Base-by-base conservation (phyloP, 2,329 filamentous ascomycete genomes). In the Fusarium xyrophilum region DNA sequence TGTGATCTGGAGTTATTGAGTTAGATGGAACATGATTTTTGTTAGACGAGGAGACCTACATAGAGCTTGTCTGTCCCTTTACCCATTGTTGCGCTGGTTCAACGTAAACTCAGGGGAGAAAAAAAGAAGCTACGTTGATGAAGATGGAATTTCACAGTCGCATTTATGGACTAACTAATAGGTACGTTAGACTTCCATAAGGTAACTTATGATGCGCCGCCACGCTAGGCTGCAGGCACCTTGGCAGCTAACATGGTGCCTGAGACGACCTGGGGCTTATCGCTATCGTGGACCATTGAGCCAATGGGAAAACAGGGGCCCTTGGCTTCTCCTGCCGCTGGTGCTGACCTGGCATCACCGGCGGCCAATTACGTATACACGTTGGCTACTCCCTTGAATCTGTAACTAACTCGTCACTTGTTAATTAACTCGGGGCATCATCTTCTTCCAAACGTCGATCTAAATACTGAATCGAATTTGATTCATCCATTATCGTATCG, bases 1-100 rank as follows among this genome's bases (percentile, higher is more conserved):
- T 57, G 96, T 99, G 76, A 99, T 99, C 78, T 82, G 25, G 30
- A 52, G 23, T 15, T 13, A 38, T 52, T 40, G n/a, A 8, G 43
- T 69, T 39, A 54, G 39, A 53, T 12, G n/a, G 15, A 17, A 39
- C n/a, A 4, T 14, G 28, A 46, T 30, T 21, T 38, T 27, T 11
- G 5, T 32, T 19, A 23, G 14, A 19, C 17, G 23, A 19, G 12
- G 27, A 32, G 19, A 27, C 77, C 67, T 75, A 81, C 80, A 60
- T 82, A 83, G 65, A 83, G 78, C 62, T 83, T 83, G 68, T 83
- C 81, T 14, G 81, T 83, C 69, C 81, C 81, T 70, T 81, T 81
- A 1, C 79, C 79, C 79, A 81, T 81, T 57, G 52, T 74, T 66
- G 62, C 46, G 67, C 30, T 60, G 42, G n/a, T 36, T 47, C 17